Evolutionary conservation across 2,329 filamentous ascomycete genomes (phyloP), one percentile per base, ranked within the genome.

Genomic region (Beauveria sp.): DNA sequence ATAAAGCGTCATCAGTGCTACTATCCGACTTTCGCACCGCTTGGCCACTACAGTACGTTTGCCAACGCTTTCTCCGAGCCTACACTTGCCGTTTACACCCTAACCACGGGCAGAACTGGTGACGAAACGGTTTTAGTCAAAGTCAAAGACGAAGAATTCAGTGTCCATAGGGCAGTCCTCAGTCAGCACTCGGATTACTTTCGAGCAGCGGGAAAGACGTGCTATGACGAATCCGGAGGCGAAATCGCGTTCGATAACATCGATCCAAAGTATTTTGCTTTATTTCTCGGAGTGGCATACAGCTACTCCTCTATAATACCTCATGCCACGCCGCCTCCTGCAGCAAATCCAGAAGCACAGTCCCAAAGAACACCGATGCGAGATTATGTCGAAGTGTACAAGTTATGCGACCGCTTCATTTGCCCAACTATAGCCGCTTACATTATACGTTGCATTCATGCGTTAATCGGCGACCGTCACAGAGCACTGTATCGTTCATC

Each of bases 341-440:
- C 66, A 2, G 48, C 62, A 10, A 67, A 64, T 57, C 72, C 71
- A 2, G 67, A 73, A 63, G 63, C 67, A 14, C 62, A 62, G 18
- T 63, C 61, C 2, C 63, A 64, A n/a, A 66, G 66, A 50, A 69
- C 71, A 10, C 65, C 70, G 6, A 65, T 74, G 24, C 61, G 66
- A 16, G 72, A 75, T 57, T 72, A 66, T 20, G 61, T 75, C 37
- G 72, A 74, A 51, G 72, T 75, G 3, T 73, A 69, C 62, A 74
- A 74, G 64, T 68, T 75, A 10, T 73, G 72, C 58, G 72, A 75
- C 44, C 68, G 71, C 14, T 74, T 75, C 56, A 59, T 73, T 16
- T 72, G 71, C 58, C 56, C 60, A 1, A 41, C 59, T 3, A 73
- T 75, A 67, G 68, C 64, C 3, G 60, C 63, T 0, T 73, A 69